Conservation (phyloP, 371 early-diverging fungal species). For the Actinomortierella ambigua region DNA sequence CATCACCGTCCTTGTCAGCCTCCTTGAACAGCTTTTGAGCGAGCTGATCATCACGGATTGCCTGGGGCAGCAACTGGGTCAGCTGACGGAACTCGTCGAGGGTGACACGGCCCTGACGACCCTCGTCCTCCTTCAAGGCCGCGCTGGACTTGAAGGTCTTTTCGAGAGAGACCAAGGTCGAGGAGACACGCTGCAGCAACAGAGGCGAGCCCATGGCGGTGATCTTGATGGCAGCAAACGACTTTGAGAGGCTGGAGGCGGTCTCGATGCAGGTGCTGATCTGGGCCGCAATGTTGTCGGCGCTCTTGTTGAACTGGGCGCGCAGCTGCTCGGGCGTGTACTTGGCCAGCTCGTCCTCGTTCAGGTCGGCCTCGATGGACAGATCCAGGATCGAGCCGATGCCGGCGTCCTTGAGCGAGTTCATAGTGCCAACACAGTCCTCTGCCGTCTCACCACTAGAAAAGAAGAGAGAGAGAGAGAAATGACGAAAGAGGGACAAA, state of each 20-base stretch:
- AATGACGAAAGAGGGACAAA: neutral
- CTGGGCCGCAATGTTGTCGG: conserved; percentile 68
- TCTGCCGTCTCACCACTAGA: conserved; percentile 81
- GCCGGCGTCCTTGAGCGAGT: conserved; percentile 61
- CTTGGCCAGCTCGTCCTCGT: conserved; percentile 50
- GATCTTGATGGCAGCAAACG: conserved; percentile 88
- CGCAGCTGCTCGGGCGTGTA: conserved; percentile 49
- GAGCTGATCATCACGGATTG: conserved; percentile 18
- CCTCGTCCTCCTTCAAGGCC: conserved; percentile 42
- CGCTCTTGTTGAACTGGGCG: conserved; percentile 48
- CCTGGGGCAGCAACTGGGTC: conserved; percentile 44
- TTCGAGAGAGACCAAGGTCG: conserved; percentile 50
- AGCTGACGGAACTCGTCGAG: conserved; percentile 44
- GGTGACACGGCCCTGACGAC: conserved; percentile 54
- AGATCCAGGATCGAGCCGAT: conserved; percentile 91
- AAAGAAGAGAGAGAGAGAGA: neutral
- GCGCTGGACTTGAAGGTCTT: conserved; percentile 39
- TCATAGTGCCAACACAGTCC: conserved; percentile 88
- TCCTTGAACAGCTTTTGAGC: conserved; percentile 49
- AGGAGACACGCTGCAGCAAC: conserved; percentile 76
- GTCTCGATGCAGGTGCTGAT: conserved; percentile 71
- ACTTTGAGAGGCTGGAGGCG: conserved; percentile 64
- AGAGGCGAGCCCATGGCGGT: conserved; percentile 85
- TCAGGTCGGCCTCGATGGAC: conserved; percentile 88
- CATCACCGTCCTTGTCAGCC: conserved; percentile 56